Base-by-base conservation (phyloP, 2,329 filamentous ascomycete genomes). In the Talaromyces atroroseus region DNA sequence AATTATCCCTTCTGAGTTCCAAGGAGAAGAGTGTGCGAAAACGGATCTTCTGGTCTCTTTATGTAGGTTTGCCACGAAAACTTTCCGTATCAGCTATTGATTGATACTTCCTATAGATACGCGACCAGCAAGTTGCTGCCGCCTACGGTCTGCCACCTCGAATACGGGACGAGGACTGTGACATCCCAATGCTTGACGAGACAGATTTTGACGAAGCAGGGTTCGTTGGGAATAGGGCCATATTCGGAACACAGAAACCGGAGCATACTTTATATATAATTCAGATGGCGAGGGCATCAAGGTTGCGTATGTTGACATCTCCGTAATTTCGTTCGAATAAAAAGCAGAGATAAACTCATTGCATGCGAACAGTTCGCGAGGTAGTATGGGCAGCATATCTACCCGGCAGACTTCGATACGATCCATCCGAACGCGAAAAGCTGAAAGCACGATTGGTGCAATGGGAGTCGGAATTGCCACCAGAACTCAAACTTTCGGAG, bases 21-120 rank as follows among this genome's bases (percentile, higher is more conserved):
- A 64, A 63, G n/a, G 59, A 69, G 3, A 66, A 68, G n/a, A 67
- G 68, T 57, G 59, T 80, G 34, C 74, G 77, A 61, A 74, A 76
- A 56, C 64, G 79, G 5, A 75, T 82, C 6, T 82, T 79, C 78
- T 82, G 80, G 80, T 77, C 78, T 5, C 73, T 81, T 7, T 81
- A 82, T 54, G 71, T 72, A 58, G 48, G 64, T 36, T 48, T 44
- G 45, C 20, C 14, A 3, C 8, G 8, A 8, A 32, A 1, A 2
- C 14, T 20, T 40, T 26, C 5, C 6, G 16, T 4, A 3, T 29
- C 14, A 12, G 20, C 7, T 6, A 16, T 29, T 54, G 21, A 47
- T 47, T 26, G n/a, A 32, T 20, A 21, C 12, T 29, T 38, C 8
- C 12, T 55, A 5, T 46, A 72, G 69, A 71, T 80, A 48, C 68